Percentiles rank a stretch among this genome's conserved stretches.
Conservation (phyloP, 1,139 yeast species). For the Geotrichum aggregatum region DNA sequence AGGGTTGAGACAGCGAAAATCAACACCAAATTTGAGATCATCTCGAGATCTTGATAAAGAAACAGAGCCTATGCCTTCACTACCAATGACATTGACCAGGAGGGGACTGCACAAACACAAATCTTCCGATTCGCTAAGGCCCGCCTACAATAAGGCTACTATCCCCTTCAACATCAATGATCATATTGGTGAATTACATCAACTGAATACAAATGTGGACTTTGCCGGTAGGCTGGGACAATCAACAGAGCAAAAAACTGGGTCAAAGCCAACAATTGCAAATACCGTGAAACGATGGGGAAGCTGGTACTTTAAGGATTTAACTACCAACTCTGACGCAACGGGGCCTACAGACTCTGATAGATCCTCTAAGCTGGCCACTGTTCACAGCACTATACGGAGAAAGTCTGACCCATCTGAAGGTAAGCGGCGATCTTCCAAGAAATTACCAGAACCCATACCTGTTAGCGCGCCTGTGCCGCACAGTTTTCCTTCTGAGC, state of each 20-base stretch:
- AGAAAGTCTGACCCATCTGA: constrained; percentile 6
- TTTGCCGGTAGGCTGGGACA: not conserved
- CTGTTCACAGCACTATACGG: not conserved
- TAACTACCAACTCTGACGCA: not conserved
- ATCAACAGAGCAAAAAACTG: not conserved
- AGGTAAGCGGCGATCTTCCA: not conserved
- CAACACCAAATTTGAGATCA: constrained; percentile 4
- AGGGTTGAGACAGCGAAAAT: constrained; percentile 1
- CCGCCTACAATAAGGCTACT: not conserved
- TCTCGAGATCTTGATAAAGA: constrained; percentile 1
- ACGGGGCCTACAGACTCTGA: not conserved
- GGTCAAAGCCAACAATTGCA: constrained; percentile 21
- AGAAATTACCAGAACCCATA: not conserved
- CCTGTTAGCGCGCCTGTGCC: constrained; percentile 32
- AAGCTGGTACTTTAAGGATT: constrained; percentile 32
- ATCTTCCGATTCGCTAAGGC: not conserved
- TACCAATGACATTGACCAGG: not conserved
- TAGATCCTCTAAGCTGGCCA: not conserved
- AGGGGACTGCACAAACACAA: not conserved
- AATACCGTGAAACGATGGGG: constrained; percentile 35
- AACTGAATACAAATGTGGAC: not conserved
- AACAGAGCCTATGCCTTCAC: not conserved
- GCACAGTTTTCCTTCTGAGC: constrained; percentile 34
- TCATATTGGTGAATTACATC: constrained; percentile 25
- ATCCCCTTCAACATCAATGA: constrained; percentile 9